Conservation (phyloP, 352 stramenopile species). For the Aphanomyces invadans region DNA sequence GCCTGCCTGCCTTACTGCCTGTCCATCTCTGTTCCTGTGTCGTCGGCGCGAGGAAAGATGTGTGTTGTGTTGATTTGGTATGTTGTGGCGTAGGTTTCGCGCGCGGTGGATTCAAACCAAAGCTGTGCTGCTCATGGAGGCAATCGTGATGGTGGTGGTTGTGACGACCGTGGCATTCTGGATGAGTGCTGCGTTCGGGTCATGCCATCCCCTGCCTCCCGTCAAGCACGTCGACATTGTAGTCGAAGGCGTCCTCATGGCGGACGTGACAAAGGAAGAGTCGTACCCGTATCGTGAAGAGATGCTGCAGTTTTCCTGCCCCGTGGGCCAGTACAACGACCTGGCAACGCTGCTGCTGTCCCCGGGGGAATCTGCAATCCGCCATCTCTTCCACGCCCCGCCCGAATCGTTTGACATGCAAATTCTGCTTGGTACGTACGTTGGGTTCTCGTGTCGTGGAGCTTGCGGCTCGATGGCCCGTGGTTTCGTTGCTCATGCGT, state of each 20-base stretch:
- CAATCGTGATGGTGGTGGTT: slow-evolving; percentile 45
- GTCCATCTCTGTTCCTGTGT: neutral
- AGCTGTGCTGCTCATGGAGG: slow-evolving; percentile 48
- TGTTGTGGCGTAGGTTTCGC: slow-evolving; percentile 28
- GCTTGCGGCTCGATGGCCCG: neutral
- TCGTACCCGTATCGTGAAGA: slow-evolving; percentile 80
- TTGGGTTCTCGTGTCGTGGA: neutral
- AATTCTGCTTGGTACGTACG: slow-evolving; percentile 38
- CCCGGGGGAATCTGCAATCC: slow-evolving; percentile 89
- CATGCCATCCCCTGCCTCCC: slow-evolving; percentile 47
- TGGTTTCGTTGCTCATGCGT: neutral
- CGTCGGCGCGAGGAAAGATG: neutral
- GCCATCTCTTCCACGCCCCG: slow-evolving; percentile 92
- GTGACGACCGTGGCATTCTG: slow-evolving; percentile 59
- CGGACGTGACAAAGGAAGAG: slow-evolving; percentile 34
- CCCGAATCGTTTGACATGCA: slow-evolving; percentile 63
- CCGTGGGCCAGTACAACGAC: slow-evolving; percentile 95
- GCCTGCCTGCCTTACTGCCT: no score
- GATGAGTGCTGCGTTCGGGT: slow-evolving; percentile 51
- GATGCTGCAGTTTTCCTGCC: slow-evolving; percentile 93
- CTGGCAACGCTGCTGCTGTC: slow-evolving; percentile 93
- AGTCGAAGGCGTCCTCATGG: neutral
- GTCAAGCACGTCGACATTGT: neutral
- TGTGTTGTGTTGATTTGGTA: neutral
- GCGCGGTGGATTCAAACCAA: slow-evolving; percentile 53